Evolutionary conservation across 148 eudicot genomes (phyloP), one percentile per base, ranked within the genome.

Genomic region (Rhododendron molle): DNA sequence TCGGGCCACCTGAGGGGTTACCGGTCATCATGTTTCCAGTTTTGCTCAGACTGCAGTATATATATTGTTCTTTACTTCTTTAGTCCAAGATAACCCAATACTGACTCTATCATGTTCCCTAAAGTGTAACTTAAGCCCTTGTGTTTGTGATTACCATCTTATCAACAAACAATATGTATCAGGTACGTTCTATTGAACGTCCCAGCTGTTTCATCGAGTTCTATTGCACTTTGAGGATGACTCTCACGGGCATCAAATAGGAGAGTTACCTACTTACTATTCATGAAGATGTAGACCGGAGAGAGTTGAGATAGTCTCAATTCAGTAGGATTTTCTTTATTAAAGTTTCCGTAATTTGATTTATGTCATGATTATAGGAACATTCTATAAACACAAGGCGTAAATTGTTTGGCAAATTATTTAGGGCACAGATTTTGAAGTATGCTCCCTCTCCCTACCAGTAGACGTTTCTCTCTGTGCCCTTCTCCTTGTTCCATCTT

Each of bases 211-310:
- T 65, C 20, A 40, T 81, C 23, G 30, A 73, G 82, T 72, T 38
- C 81, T 34, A 71, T 34, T 71, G 52, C 77, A 81, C n/a, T 81
- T 30, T 71, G 52, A 72, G 81, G 67, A 82, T 76, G 60, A 76
- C 28, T 36, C 46, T 36, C n/a, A 74, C 12, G 4, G n/a, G 44
- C 10, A 38, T 74, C 78, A 74, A 74, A 74, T 38, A 18, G 78
- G n/a, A 74, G 78, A 74, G 46, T n/a, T 74, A 74, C n/a, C 40
- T 20, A 15, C 46, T 18, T 16, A 74, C 18, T 74, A 38, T 74
- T 74, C 43, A 20, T 20, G n/a, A 16, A 74, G 78, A 74, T 16
- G 46, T 34, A 74, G 47, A 74, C 26, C 0, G 18, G 6, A 30
- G 46, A 74, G 47, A 74, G 78, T 73, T 73, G 20, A 14, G 23